These are phyloP conservation scores for Sonneratia alba DNA, from an alignment of 345 rosid genomes.

Conservation along the genomic window DNA sequence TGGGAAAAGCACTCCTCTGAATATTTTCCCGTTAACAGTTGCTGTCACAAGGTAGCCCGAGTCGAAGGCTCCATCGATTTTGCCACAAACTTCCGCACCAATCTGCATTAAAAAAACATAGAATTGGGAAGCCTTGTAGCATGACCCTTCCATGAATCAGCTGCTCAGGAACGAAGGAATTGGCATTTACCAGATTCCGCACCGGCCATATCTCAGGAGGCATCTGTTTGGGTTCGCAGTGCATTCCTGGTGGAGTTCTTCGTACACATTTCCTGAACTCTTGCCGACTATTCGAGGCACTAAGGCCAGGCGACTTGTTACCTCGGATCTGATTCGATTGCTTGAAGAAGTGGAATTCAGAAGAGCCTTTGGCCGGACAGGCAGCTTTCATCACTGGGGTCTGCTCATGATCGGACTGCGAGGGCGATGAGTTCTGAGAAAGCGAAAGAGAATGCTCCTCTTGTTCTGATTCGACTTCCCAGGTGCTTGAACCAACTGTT, in stretches of 20 bases:
- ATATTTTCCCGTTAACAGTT: constrained; percentile 48
- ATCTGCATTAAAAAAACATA: constrained; percentile 19
- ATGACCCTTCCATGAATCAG: neutral
- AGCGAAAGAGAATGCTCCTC: constrained; percentile 65
- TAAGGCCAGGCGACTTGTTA: constrained; percentile 14
- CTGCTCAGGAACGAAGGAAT: neutral
- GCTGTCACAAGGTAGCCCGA: constrained; percentile 64
- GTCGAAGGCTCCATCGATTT: constrained; percentile 65
- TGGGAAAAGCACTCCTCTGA: constrained; percentile 60
- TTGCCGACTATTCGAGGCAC: constrained; percentile 15
- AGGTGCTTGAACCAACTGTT: constrained; percentile 16
- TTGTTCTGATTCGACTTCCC: constrained; percentile 48
- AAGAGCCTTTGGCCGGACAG: constrained; percentile 17
- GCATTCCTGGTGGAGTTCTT: constrained; percentile 19
- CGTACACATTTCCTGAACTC: constrained; percentile 16
- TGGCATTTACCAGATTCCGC: constrained; percentile 35
- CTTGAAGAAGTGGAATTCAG: constrained; percentile 34
- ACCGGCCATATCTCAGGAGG: constrained; percentile 16
- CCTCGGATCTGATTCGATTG: constrained; percentile 22
- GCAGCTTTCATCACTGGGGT: constrained; percentile 20
- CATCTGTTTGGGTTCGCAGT: constrained; percentile 16
- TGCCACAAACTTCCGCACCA: constrained; percentile 61
- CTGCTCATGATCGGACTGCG: constrained; percentile 63
- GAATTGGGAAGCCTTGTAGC: neutral
- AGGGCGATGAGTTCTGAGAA: constrained; percentile 63